Base-by-base conservation (phyloP, 768 basidiomycete species). In the Leccinum truebloodii region DNA sequence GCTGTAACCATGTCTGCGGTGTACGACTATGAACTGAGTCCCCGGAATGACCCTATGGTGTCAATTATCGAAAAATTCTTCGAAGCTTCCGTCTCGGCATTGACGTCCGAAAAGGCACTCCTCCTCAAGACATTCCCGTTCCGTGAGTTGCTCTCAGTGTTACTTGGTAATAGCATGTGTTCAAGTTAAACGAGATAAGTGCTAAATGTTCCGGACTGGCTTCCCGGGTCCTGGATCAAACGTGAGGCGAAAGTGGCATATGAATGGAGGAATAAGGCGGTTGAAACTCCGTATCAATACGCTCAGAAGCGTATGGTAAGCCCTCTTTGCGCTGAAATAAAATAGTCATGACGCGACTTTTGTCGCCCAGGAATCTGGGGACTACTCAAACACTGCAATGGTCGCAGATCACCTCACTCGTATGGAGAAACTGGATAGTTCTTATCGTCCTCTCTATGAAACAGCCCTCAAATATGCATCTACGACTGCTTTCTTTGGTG, bases 111-210 rank as follows among this genome's bases (percentile, higher is more conserved):
- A 26, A 62, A 52, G 26, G 39, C 53, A 2, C 26, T 60, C 30
- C 52, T 65, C 13, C 16, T 64, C 4, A 57, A 63, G 26, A 51
- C 4, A 14, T 51, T 51, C 26, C 50, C 50, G 26, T 51, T 51
- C 18, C 18, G 50, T 51, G 35, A 71, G 71, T 72, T 28, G 60
- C n/a, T 28, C 28, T 28, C 14, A 10, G 5, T 10, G 28, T 20
- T 16, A 32, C n/a, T 28, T 6, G n/a, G 6, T n/a, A 18, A 12
- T 8, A 63, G 10, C 34, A 67, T 51, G 20, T 68, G 18, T 28
- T 51, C 4, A 51, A 16, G 26, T 51, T 18, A n/a, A 30, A 9
- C 18, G 50, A 6, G 13, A 24, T 13, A 30, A 51, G 50, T 51
- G 16, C 9, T 51, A 18, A 26, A 24, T 28, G 7, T 51, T 26